Evolutionary conservation across 129 eudicot species (phyloP), one percentile per base, ranked within the genome.

Genomic region (Chrysanthemum seticuspe): DNA sequence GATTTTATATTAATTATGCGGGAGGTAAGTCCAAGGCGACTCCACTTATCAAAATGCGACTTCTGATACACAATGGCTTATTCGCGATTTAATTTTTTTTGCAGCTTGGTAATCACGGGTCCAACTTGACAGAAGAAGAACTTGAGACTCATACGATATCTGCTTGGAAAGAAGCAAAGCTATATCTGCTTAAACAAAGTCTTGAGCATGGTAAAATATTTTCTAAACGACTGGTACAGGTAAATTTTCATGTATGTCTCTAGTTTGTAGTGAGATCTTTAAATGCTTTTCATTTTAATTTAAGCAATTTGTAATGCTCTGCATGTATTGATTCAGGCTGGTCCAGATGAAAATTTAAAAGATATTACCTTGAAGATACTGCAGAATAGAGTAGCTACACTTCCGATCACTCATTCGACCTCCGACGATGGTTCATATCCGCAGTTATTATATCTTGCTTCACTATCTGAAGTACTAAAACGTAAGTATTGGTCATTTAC

Each of bases 141-240:
- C 97, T 92, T 40, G 96, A 89, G 76, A 92, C 91, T 14, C 97
- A 87, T 80, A 92, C 97, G 45, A 89, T 92, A 83, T 89, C 94
- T 83, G 97, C 96, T 31, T 92, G 97, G 97, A 92, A 92, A 85
- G 97, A 88, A 78, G 91, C 89, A 64, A 92, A 92, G 64, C 75
- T 75, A 67, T 86, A 83, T 71, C 52, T 88, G 57, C 83, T 52
- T 48, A 83, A 85, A 83, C 96, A 85, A 85, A 67, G 74, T 64
- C 80, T 57, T 73, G 89, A 88, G 57, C 88, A 71, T 66, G 94
- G 86, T 53, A 76, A 84, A 67, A 59, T 58, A 54, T 74, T 79
- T 72, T 58, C 89, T 11, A 88, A 79, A 70, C 76, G 63, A 66
- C 87, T 92, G 73, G 86, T 92, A 14, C 91, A 83, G 75, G 97